Evolutionary conservation across 129 eudicot species (phyloP).

Genomic region (Arctium lappa): DNA sequence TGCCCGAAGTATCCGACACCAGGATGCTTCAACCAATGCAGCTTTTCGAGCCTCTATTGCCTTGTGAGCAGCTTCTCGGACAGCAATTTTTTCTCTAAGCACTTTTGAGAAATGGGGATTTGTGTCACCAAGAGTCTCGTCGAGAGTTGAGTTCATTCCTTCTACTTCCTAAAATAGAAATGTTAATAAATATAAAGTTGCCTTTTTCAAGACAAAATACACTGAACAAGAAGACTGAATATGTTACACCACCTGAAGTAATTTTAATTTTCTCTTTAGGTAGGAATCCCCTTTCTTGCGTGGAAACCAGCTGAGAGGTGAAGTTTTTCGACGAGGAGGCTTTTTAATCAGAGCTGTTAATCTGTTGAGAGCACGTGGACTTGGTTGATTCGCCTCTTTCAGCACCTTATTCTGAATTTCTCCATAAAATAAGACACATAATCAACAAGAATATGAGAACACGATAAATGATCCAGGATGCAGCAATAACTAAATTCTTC

Average conservation of each 20-base stretch:
- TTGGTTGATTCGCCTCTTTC: conserved; percentile 53
- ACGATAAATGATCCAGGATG: not conserved
- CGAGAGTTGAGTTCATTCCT: conserved; percentile 90
- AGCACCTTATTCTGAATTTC: conserved; percentile 45
- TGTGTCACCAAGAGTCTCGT: conserved; percentile 83
- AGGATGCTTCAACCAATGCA: conserved; percentile 95
- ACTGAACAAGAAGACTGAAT: not conserved
- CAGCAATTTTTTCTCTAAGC: conserved; percentile 79
- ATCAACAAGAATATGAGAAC: not conserved
- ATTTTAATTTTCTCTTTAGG: conserved; percentile 69
- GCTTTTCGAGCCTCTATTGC: conserved; percentile 90
- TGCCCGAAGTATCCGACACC: conserved; percentile 90
- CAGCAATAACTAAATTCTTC: not conserved
- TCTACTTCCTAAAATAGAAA: conserved; percentile 61
- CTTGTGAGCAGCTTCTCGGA: conserved; percentile 80
- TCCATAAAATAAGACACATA: not conserved
- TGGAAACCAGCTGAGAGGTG: conserved; percentile 97
- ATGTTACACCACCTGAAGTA: conserved; percentile 57
- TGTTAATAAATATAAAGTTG: not conserved
- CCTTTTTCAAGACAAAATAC: not conserved
- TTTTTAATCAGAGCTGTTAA: conserved; percentile 68
- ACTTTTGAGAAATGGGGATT: conserved; percentile 92
- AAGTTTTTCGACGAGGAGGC: conserved; percentile 71
- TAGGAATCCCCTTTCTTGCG: conserved; percentile 85
- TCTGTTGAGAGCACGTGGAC: conserved; percentile 47